A percentile compares a stretch with the other conserved stretches of the same genome.
Evolutionary conservation across 129 eudicot species (phyloP).

Genomic region (Artemisia tridentata): DNA sequence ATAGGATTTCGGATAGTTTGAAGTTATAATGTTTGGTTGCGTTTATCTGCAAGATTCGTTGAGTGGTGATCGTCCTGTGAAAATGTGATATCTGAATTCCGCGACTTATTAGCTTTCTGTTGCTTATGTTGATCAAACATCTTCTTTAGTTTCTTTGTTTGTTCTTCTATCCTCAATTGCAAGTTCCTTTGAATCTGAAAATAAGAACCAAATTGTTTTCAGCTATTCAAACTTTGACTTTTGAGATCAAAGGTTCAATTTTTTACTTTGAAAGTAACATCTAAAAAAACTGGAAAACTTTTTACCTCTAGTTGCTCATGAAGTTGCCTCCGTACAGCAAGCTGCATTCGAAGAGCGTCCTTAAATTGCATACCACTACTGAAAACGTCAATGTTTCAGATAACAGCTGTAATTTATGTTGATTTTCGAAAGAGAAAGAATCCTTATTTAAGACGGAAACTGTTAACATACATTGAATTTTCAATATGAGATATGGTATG

Average conservation of each 20-base stretch:
- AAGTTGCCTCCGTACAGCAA: conserved; percentile 71
- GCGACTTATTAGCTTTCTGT: conserved; percentile 26
- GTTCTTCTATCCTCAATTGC: conserved; percentile 72
- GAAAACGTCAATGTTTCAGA: conserved; percentile 3
- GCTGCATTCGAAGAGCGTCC: conserved; percentile 74
- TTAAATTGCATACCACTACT: conserved; percentile 62
- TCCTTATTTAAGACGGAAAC: background rate
- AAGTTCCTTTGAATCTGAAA: conserved; percentile 59
- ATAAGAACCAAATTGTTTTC: background rate
- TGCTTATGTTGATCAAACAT: conserved; percentile 58
- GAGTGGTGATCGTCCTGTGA: conserved; percentile 21
- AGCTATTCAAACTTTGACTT: no score
- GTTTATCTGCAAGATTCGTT: background rate
- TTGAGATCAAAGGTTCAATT: no score
- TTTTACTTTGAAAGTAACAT: no score
- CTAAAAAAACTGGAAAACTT: no score
- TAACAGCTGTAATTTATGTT: background rate
- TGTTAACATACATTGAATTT: conserved; percentile 42
- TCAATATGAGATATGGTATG: conserved; percentile 44
- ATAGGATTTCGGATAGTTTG: conserved; percentile 15
- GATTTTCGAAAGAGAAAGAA: background rate
- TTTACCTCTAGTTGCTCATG: conserved; percentile 81
- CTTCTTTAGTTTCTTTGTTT: conserved; percentile 55
- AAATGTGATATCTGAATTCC: conserved; percentile 25
- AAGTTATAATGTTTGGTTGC: background rate